phyloP scores from a whole-genome alignment of 495 filamentous ascomycete species.

The Neurospora cerealis region DNA sequence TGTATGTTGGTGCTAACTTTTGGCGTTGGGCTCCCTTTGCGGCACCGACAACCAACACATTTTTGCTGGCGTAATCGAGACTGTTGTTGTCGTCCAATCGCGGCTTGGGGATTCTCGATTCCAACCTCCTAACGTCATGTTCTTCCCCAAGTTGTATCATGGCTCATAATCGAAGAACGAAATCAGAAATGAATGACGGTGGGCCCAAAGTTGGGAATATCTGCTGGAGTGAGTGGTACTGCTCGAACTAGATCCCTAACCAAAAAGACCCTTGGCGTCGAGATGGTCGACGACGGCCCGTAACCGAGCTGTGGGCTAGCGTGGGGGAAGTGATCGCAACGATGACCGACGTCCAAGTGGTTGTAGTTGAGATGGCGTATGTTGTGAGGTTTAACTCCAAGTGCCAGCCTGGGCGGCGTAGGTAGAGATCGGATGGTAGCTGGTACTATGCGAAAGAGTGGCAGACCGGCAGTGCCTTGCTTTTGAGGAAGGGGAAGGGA shows the following conservation, averaged over 20 bases:
- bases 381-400: background rate
- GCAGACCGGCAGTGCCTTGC: background rate
- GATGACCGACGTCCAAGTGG: constrained; percentile 1
- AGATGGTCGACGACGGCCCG: constrained; percentile 3
- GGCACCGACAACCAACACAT: background rate
- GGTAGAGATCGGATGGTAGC: background rate
- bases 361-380: constrained; percentile 1
- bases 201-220: background rate
- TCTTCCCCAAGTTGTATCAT: constrained; percentile 13
- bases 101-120: background rate
- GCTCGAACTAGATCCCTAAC: constrained; percentile 15
- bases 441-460: background rate
- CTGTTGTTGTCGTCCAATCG: background rate
- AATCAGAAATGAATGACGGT: background rate
- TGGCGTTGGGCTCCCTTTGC: background rate
- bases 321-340: constrained; percentile 6
- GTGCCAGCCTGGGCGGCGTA: background rate
- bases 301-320: background rate
- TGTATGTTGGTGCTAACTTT: background rate
- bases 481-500: background rate
- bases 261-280: constrained; percentile 14
- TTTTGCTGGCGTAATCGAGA: background rate
- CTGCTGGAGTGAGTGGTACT: constrained; percentile 16
- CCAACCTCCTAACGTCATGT: constrained; percentile 11
- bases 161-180: constrained; percentile 9